Percentiles rank a stretch among this genome's conserved stretches.
Conservation (phyloP, 495 filamentous ascomycete genomes). For the Penicillium roqueforti region DNA sequence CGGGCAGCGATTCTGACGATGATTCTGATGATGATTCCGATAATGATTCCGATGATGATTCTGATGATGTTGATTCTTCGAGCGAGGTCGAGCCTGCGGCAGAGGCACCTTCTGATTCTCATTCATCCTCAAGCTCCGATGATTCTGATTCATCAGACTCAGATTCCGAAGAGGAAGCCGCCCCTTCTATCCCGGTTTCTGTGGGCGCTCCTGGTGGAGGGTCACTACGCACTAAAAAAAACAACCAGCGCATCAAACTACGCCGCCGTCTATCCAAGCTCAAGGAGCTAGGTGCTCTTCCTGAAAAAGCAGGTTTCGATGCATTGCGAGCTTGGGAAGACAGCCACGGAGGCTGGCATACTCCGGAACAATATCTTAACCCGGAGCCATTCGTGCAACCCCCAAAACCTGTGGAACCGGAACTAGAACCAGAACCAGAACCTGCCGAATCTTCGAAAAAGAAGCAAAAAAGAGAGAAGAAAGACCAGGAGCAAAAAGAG, state of each 20-base stretch:
- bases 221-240: constrained; percentile 46
- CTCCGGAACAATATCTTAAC: constrained; percentile 11
- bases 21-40: constrained; percentile 3
- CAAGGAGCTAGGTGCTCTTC: constrained; percentile 47
- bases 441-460: constrained; percentile 11
- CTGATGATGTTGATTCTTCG: constrained; percentile 23
- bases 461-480: constrained; percentile 13
- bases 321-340: constrained; percentile 43
- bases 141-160: constrained; percentile 12
- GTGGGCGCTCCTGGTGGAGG: constrained; percentile 40
- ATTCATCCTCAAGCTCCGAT: constrained; percentile 3
- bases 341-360: constrained; percentile 24
- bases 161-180: constrained; percentile 4
- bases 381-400: neutral
- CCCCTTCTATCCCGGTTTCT: neutral
- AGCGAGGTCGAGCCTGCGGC: constrained; percentile 3
- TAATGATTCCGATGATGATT: constrained; percentile 1
- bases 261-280: constrained; percentile 45
- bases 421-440: neutral
- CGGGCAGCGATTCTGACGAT: constrained; percentile 18
- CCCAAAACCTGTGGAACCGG: neutral
- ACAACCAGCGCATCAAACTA: constrained; percentile 51
- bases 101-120: neutral
- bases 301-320: constrained; percentile 42
- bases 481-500: constrained; percentile 29